Percentiles rank a stretch among this genome's conserved stretches.
These are phyloP conservation scores for Alloteropsis semialata DNA, from an alignment of 176 grass and related monocot genomes.

Conservation along the genomic window DNA sequence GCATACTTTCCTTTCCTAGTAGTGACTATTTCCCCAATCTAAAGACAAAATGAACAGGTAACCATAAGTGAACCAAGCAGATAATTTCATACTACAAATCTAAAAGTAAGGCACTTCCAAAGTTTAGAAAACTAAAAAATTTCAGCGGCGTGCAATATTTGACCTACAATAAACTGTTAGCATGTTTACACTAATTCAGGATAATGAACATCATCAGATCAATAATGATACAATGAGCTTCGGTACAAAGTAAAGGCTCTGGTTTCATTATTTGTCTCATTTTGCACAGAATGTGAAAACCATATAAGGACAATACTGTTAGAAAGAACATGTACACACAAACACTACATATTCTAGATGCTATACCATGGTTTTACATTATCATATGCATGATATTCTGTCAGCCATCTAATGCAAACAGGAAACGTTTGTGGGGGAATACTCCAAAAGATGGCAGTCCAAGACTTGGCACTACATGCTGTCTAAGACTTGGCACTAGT, in stretches of 20 bases:
- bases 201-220: not conserved
- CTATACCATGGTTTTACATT: not conserved
- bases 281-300: conserved; percentile 1
- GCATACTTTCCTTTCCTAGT: conserved; percentile 90
- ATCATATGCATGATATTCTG: not conserved
- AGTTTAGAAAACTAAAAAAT: conserved; percentile 10
- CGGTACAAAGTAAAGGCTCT: not conserved
- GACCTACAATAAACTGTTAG: not conserved
- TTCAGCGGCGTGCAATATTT: not conserved
- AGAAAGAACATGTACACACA: not conserved
- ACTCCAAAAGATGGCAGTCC: not conserved
- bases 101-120: not conserved
- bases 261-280: not conserved
- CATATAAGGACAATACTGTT: not conserved
- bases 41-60: conserved; percentile 19
- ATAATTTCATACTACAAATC: not conserved
- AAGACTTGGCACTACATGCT: not conserved
- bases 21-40: conserved; percentile 81
- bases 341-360: not conserved
- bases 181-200: not conserved
- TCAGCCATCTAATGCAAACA: not conserved
- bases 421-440: not conserved
- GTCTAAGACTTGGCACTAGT: too few relatives aligned
- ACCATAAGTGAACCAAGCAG: conserved; percentile 9
- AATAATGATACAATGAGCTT: not conserved